phyloP scores from a whole-genome alignment of 495 filamentous ascomycete genomes.

The Penicillium malachiteum region DNA sequence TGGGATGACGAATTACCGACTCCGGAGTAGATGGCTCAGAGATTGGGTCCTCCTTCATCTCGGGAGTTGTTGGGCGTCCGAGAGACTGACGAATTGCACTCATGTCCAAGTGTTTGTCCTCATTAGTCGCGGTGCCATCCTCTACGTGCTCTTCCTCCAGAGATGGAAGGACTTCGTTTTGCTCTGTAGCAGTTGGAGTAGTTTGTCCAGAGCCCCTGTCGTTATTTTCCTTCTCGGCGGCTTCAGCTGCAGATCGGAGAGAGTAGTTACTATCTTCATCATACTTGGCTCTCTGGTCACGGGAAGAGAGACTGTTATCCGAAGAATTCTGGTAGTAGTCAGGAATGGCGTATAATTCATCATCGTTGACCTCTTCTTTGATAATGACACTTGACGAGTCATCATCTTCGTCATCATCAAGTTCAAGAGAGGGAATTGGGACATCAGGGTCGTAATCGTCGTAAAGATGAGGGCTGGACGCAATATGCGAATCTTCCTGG shows the following conservation, averaged over 20 bases:
- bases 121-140: not conserved
- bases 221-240: constrained; percentile 8
- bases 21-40: constrained; percentile 78
- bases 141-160: not conserved
- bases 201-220: constrained; percentile 23
- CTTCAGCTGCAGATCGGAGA: constrained; percentile 34
- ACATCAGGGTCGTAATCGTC: constrained; percentile 74
- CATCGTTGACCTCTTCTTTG: constrained; percentile 62
- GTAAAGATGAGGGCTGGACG: constrained; percentile 53
- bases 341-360: constrained; percentile 70
- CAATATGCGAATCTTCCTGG: constrained; percentile 58
- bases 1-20: constrained; percentile 86
- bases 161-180: not conserved
- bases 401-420: constrained; percentile 54
- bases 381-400: constrained; percentile 59
- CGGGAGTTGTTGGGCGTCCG: constrained; percentile 64
- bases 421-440: constrained; percentile 73
- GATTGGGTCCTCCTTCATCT: constrained; percentile 49
- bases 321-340: constrained; percentile 50
- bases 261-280: constrained; percentile 55
- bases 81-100: constrained; percentile 50
- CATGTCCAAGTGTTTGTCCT: constrained; percentile 41
- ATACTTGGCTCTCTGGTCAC: constrained; percentile 41
- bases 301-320: constrained; percentile 48
- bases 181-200: constrained; percentile 30